These are phyloP conservation scores for Kodamaea sagamina DNA, from an alignment of 805 yeast species.

Conservation along the genomic window DNA sequence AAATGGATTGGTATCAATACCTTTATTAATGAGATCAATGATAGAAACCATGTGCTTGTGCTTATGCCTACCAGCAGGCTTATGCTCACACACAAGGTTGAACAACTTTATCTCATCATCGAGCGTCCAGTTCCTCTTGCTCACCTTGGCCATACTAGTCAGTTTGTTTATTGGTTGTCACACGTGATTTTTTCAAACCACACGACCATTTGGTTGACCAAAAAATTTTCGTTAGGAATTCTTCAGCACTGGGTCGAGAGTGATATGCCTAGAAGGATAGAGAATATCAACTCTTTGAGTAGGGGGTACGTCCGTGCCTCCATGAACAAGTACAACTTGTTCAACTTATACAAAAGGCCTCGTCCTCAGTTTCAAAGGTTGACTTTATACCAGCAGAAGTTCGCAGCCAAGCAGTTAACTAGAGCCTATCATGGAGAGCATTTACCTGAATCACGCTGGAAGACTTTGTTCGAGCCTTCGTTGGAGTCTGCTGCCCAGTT, in stretches of 20 bases:
- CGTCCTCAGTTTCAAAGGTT: conserved; percentile 53
- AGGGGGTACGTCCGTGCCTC: conserved; percentile 83
- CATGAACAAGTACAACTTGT: conserved; percentile 87
- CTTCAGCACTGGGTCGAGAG: background rate
- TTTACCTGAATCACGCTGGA: conserved; percentile 81
- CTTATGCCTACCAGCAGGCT: conserved; percentile 63
- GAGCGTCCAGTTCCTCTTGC: conserved; percentile 48
- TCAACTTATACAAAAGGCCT: conserved; percentile 79
- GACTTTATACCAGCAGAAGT: conserved; percentile 88
- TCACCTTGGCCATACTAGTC: background rate
- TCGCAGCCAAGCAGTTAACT: conserved; percentile 87
- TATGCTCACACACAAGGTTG: conserved; percentile 60
- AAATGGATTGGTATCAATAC: conserved; percentile 27
- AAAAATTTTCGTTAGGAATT: conserved; percentile 12
- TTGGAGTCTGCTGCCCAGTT: conserved; percentile 86
- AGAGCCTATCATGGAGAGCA: conserved; percentile 96
- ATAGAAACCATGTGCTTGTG: conserved; percentile 46
- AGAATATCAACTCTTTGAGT: conserved; percentile 54
- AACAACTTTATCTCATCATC: conserved; percentile 65
- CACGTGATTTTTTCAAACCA: conserved; percentile 52
- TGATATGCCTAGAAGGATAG: conserved; percentile 63
- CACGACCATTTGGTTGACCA: conserved; percentile 49
- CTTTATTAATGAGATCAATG: conserved; percentile 39
- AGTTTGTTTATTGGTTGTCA: background rate
- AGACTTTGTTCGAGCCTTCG: conserved; percentile 64